Conservation (phyloP, 139 green algal species). For the Choricystis sp. region DNA sequence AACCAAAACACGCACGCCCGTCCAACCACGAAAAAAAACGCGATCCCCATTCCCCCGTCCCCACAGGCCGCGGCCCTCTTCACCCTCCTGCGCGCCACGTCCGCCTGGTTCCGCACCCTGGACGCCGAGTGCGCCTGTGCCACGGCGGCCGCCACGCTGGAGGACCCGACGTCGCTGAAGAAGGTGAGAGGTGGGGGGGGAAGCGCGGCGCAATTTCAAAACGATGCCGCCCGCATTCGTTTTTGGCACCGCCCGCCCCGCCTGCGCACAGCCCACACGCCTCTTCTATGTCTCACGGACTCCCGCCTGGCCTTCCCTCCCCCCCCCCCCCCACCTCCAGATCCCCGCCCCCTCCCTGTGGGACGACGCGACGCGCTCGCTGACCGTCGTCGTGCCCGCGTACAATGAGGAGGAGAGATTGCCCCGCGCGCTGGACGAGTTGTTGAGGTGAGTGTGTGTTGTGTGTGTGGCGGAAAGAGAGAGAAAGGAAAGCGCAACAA, state of each 20-base stretch:
- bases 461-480: not conserved
- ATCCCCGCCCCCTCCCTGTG: slow-evolving; percentile 42
- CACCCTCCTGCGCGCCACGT: not conserved
- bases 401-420: slow-evolving; percentile 89
- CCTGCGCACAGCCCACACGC: too few relatives aligned
- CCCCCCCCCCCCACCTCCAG: slow-evolving; percentile 13
- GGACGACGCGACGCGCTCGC: slow-evolving; percentile 37
- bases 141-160: slow-evolving; percentile 10
- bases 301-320: too few relatives aligned
- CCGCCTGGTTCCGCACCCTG: slow-evolving; percentile 11
- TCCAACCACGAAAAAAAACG: too few relatives aligned
- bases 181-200: slow-evolving; percentile 1
- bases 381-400: slow-evolving; percentile 72
- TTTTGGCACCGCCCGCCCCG: too few relatives aligned
- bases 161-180: slow-evolving; percentile 11
- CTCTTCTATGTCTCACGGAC: too few relatives aligned
- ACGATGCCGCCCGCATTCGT: too few relatives aligned
- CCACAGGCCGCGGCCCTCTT: slow-evolving; percentile 1
- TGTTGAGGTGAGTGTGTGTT: slow-evolving; percentile 26
- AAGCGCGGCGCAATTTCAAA: not conserved
- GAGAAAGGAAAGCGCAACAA: not conserved
- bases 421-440: slow-evolving; percentile 55
- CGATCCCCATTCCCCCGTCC: too few relatives aligned
- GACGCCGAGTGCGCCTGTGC: slow-evolving; percentile 6
- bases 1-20: too few relatives aligned